Percentiles rank a stretch among this genome's conserved stretches.
These are phyloP conservation scores for Colletotrichum tamarilloi DNA, from an alignment of 2,329 filamentous ascomycete species.

Conservation along the genomic window DNA sequence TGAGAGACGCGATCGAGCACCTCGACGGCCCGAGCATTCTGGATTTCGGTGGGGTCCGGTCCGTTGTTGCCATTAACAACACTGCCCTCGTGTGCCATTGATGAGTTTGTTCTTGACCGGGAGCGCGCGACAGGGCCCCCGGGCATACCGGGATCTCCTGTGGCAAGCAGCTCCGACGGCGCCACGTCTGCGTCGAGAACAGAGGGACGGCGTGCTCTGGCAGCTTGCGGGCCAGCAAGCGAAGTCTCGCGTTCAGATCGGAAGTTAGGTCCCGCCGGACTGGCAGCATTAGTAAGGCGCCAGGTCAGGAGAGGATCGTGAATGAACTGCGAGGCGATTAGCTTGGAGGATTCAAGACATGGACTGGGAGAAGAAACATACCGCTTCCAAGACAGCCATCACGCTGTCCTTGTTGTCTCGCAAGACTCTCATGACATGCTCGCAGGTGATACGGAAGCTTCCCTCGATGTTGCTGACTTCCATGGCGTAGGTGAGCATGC, in stretches of 20 bases:
- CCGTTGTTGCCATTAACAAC: slow-evolving; percentile 48
- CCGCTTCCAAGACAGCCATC: slow-evolving; percentile 97
- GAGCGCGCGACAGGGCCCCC: slow-evolving; percentile 60
- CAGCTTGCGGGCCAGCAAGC: slow-evolving; percentile 57
- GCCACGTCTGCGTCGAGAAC: slow-evolving; percentile 74
- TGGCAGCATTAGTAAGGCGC: slow-evolving; percentile 79
- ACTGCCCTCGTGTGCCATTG: slow-evolving; percentile 51
- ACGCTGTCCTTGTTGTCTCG: slow-evolving; percentile 98
- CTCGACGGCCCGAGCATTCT: slow-evolving; percentile 93
- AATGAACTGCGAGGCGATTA: slow-evolving; percentile 77
- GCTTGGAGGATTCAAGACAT: slow-evolving; percentile 25
- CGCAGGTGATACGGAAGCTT: slow-evolving; percentile 97
- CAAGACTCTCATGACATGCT: slow-evolving; percentile 97
- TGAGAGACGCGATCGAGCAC: slow-evolving; percentile 93
- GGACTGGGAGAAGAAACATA: slow-evolving; percentile 62
- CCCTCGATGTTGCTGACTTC: slow-evolving; percentile 99
- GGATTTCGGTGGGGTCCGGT: slow-evolving; percentile 74
- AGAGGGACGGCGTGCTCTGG: slow-evolving; percentile 72
- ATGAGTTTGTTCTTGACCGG: slow-evolving; percentile 71
- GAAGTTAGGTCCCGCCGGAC: slow-evolving; percentile 76
- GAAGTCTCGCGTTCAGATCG: slow-evolving; percentile 68
- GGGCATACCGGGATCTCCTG: slow-evolving; percentile 48
- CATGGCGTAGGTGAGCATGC: slow-evolving; percentile 99
- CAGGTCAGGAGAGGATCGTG: slow-evolving; percentile 99
- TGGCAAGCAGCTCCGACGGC: slow-evolving; percentile 68